Evolutionary conservation across 352 stramenopile genomes (phyloP), one percentile per base, ranked within the genome.

Genomic region (Phytophthora citricola): DNA sequence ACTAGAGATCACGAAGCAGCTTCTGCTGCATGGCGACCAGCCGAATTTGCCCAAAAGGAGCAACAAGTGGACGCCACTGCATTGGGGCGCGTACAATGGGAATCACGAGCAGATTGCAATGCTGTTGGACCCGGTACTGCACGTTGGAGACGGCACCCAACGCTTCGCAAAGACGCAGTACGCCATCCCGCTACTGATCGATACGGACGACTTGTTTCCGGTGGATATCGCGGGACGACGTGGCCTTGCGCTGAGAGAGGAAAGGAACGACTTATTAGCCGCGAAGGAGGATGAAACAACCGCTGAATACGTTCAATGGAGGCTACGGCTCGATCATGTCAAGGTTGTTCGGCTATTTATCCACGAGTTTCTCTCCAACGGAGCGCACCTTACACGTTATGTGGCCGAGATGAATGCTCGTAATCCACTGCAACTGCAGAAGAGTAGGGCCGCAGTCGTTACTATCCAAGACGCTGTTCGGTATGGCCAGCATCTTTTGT

Each of bases 401-500:
- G 85, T 90, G 22, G 48, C 48, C 44, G 81, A 89, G 7, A 91
- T 92, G 81, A 90, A 89, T 60, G 63, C 65, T 12, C 77, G 83
- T 2, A 55, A 83, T 40, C 78, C 81, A 3, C 26, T 71, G 34
- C 17, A 76, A 41, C 22, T 75, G 7, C 32, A 78, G 24, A 44
- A 49, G 22, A 49, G 55, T 36, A 69, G 51, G 22, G 4, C 41
- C 10, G 55, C 58, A 48, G 71, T 66, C 6, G 56, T 58, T 22
- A 58, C 64, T 0, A 26, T 63, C 12, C 54, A 72, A 22, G 79
- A 90, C 40, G 80, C 71, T 11, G 70, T 90, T 31, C 81, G 85
- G 0, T 94, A 94, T 32, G 85, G 83, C 2, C 85, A 94, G 60
- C 85, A 94, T 39, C 50, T 94, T 52, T 61, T 94, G 9, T 94